Evolutionary conservation across 495 filamentous ascomycete species (phyloP).

Genomic region (Aspergillus mulundensis): DNA sequence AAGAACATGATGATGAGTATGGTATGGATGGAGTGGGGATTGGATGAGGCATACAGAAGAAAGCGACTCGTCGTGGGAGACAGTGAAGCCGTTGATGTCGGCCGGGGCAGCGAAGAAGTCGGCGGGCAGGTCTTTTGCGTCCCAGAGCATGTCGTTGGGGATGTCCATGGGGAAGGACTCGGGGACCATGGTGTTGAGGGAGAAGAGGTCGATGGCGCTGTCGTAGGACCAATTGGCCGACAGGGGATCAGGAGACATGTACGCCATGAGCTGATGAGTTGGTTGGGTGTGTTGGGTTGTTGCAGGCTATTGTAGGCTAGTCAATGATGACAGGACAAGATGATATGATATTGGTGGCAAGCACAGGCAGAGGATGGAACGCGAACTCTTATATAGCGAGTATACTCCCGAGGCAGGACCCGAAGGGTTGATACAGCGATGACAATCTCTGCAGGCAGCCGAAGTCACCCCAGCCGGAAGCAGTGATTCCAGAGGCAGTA

Average conservation of each 20-base stretch:
- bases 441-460: constrained; percentile 5
- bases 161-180: constrained; percentile 36
- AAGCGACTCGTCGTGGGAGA: constrained; percentile 35
- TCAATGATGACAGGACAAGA: background rate
- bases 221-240: constrained; percentile 45
- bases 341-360: background rate
- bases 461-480: constrained; percentile 15
- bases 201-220: constrained; percentile 39
- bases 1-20: constrained; percentile 5
- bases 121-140: constrained; percentile 35
- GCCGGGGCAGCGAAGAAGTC: constrained; percentile 32
- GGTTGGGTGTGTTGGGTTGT: too few species aligned
- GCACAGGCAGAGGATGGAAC: background rate
- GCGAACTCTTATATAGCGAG: background rate
- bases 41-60: constrained; percentile 36
- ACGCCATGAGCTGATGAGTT: background rate
- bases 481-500: constrained; percentile 4
- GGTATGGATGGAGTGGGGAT: background rate
- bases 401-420: background rate
- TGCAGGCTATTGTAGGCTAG: too few species aligned
- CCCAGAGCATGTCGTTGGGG: constrained; percentile 30
- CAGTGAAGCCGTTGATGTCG: constrained; percentile 36
- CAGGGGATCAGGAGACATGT: constrained; percentile 30
- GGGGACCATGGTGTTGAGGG: constrained; percentile 34
- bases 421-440: background rate